Percentiles rank a stretch among this genome's conserved stretches.
Conservation (phyloP, 768 basidiomycete genomes). For the Xerocomus brunneocitrinus region DNA sequence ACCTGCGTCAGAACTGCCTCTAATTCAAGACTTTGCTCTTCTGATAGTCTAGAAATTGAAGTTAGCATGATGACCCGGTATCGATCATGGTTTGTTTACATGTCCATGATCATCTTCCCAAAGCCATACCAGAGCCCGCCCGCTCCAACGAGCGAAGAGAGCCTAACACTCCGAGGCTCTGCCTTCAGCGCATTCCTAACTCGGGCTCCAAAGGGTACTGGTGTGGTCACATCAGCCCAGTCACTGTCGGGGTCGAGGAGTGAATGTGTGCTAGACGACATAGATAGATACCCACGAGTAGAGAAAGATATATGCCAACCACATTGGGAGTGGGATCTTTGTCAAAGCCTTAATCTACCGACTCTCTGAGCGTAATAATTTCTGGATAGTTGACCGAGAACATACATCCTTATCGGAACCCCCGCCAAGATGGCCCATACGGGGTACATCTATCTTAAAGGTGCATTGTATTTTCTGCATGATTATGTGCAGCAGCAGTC, state of each 20-base stretch:
- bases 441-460: constrained; percentile 79
- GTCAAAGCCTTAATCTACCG: constrained; percentile 68
- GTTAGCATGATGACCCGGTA: background rate
- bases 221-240: constrained; percentile 87
- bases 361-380: constrained; percentile 6
- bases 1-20: constrained; percentile 69
- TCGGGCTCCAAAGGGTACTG: constrained; percentile 66
- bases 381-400: constrained; percentile 5
- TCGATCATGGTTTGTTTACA: constrained; percentile 44
- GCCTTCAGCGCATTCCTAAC: constrained; percentile 88
- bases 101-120: constrained; percentile 78
- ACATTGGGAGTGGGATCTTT: constrained; percentile 83
- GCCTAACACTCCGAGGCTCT: constrained; percentile 78
- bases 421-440: constrained; percentile 87
- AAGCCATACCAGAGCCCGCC: constrained; percentile 92
- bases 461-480: constrained; percentile 88
- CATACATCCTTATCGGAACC: constrained; percentile 80
- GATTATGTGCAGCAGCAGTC: background rate
- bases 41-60: constrained; percentile 55
- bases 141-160: constrained; percentile 79
- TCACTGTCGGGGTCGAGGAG: constrained; percentile 44
- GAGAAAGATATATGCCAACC: constrained; percentile 85
- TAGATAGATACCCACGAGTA: constrained; percentile 51
- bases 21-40: constrained; percentile 67
- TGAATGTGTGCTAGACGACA: background rate